Conservation (phyloP, 192 early-diverging fungal genomes). For the Backusella macrospora region DNA sequence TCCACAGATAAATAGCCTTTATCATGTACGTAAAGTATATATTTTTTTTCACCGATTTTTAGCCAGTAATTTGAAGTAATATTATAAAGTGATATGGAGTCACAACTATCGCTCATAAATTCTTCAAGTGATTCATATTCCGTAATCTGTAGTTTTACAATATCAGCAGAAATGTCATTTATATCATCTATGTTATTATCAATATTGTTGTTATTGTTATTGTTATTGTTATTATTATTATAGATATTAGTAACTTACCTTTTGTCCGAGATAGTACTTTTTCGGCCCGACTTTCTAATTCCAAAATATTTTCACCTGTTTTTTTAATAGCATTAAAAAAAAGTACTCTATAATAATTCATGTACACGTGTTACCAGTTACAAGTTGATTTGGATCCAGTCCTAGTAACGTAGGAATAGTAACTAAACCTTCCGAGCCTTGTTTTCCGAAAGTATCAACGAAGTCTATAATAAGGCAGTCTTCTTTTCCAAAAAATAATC, state of each 20-base stretch:
- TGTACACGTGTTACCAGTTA: background rate
- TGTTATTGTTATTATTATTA: background rate
- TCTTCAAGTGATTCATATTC: constrained; percentile 58
- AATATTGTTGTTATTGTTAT: background rate
- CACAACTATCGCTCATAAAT: constrained; percentile 44
- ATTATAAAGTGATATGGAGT: constrained; percentile 17
- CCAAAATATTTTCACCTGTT: background rate
- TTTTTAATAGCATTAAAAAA: background rate
- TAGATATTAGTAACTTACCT: background rate
- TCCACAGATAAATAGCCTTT: constrained; percentile 36
- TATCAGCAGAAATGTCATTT: background rate
- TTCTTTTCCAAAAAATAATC: constrained; percentile 61
- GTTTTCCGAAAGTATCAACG: constrained; percentile 67
- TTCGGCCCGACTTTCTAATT: background rate
- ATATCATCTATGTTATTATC: background rate
- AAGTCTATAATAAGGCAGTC: constrained; percentile 88
- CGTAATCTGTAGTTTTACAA: constrained; percentile 42
- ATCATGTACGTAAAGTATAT: constrained; percentile 34
- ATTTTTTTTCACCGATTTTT: constrained; percentile 41
- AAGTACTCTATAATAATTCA: background rate
- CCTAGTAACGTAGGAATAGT: constrained; percentile 85
- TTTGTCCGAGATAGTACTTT: constrained; percentile 1
- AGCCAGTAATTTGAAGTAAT: constrained; percentile 50
- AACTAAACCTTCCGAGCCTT: constrained; percentile 49
- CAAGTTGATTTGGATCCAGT: constrained; percentile 53